A percentile compares a stretch with the other conserved stretches of the same genome.
These are phyloP conservation scores for Floccularia luteovirens DNA, from an alignment of 768 basidiomycete species.

Conservation along the genomic window DNA sequence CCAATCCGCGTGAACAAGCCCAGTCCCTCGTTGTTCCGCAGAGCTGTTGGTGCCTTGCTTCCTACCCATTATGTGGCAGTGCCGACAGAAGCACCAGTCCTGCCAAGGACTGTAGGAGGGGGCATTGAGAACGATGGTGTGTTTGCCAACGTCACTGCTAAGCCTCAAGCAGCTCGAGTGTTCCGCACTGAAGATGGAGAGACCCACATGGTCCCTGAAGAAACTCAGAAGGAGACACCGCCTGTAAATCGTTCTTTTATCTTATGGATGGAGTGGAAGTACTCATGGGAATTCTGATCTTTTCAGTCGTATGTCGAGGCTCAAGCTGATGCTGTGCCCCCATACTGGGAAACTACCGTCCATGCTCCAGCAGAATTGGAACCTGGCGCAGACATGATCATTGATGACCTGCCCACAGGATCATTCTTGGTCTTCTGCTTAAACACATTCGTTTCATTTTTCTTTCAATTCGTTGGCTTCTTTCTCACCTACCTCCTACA, in stretches of 20 bases:
- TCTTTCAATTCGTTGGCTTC: constrained; percentile 97
- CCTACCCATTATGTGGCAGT: constrained; percentile 46
- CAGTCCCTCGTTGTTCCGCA: constrained; percentile 42
- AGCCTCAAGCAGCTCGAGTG: constrained; percentile 50
- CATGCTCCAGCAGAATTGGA: constrained; percentile 62
- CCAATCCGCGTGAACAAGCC: constrained; percentile 23
- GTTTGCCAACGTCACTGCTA: constrained; percentile 90
- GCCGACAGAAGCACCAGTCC: no score
- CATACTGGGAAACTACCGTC: constrained; percentile 96
- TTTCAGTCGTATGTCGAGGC: constrained; percentile 79
- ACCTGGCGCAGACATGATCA: constrained; percentile 55
- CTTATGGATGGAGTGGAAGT: background rate
- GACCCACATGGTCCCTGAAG: constrained; percentile 67
- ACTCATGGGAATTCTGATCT: background rate
- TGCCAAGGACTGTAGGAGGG: constrained; percentile 45
- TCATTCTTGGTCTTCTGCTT: constrained; percentile 64
- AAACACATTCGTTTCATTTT: constrained; percentile 82
- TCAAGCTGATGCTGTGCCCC: constrained; percentile 82
- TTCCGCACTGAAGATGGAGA: constrained; percentile 47
- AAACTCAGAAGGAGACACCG: constrained; percentile 72
- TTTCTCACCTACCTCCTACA: constrained; percentile 89
- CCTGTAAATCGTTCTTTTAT: constrained; percentile 51
- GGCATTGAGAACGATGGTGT: constrained; percentile 89
- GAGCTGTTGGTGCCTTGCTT: constrained; percentile 45
- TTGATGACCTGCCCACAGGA: constrained; percentile 88